These are phyloP conservation scores for Pseudognaphalium luteoalbum DNA, from an alignment of 129 eudicot genomes.

Conservation along the genomic window DNA sequence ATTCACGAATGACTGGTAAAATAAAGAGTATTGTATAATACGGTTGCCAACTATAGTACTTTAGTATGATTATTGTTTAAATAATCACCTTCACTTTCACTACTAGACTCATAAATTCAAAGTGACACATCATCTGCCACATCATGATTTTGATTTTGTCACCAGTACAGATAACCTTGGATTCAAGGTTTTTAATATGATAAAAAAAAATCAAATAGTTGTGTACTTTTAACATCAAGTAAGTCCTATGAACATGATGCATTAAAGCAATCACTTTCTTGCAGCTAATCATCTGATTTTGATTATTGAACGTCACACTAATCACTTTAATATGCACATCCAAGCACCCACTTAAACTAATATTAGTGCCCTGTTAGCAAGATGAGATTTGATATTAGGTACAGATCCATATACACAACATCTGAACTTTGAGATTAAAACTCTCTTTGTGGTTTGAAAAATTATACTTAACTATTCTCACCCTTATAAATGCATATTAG, in stretches of 20 bases:
- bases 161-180: too few species aligned
- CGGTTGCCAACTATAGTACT: not conserved
- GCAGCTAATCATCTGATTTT: not conserved
- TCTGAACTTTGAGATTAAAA: not conserved
- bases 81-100: not conserved
- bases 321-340: not conserved
- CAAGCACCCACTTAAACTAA: not conserved
- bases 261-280: not conserved
- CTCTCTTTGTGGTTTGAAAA: not conserved
- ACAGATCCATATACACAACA: not conserved
- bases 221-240: too few species aligned
- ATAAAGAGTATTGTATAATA: not conserved
- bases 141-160: not conserved
- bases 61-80: not conserved
- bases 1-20: constrained; percentile 8
- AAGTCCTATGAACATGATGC: not conserved
- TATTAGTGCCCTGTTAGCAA: not conserved
- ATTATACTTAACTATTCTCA: not conserved
- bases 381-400: not conserved
- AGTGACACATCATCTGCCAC: not conserved
- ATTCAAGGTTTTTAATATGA: too few species aligned
- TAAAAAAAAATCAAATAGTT: not conserved
- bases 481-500: not conserved
- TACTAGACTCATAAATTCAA: not conserved
- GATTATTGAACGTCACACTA: not conserved